Conservation (phyloP, 768 basidiomycete genomes). For the Tricholoma furcatifolium region DNA sequence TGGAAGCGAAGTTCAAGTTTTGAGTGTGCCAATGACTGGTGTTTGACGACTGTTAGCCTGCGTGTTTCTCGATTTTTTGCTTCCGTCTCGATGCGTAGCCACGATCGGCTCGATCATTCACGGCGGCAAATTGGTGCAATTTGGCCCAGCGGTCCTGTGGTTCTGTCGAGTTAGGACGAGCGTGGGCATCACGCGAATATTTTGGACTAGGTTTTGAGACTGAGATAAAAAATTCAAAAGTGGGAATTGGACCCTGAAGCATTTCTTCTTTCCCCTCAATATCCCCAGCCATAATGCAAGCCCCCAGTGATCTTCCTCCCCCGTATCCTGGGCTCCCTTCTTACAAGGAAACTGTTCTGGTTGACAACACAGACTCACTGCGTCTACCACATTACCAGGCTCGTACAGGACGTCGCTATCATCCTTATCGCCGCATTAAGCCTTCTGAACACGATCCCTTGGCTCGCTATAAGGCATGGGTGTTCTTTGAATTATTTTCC, state of each 20-base stretch:
- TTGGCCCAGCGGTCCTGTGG: too few relatives aligned
- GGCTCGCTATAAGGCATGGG: neutral
- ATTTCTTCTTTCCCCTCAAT: neutral
- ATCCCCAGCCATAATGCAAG: neutral
- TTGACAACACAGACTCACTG: conserved; percentile 1
- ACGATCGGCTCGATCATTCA: too few relatives aligned
- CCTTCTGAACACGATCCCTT: neutral
- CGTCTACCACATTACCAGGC: neutral
- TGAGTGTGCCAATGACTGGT: too few relatives aligned
- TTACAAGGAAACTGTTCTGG: neutral
- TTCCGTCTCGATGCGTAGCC: too few relatives aligned
- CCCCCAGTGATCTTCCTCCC: neutral
- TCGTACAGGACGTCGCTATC: neutral
- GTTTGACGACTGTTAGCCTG: too few relatives aligned
- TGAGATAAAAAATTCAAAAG: conserved; percentile 8
- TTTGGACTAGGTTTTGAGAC: neutral
- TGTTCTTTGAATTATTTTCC: neutral
- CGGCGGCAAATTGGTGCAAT: too few relatives aligned
- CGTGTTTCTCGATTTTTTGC: too few relatives aligned
- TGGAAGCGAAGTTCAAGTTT: too few relatives aligned
- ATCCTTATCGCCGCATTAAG: neutral
- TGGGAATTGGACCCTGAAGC: neutral
- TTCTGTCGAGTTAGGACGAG: too few relatives aligned
- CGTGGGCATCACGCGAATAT: too few relatives aligned
- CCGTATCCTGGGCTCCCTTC: conserved; percentile 1